These are phyloP conservation scores for Hemileccinum hortonii DNA, from an alignment of 1,284 basidiomycete genomes.

Conservation along the genomic window DNA sequence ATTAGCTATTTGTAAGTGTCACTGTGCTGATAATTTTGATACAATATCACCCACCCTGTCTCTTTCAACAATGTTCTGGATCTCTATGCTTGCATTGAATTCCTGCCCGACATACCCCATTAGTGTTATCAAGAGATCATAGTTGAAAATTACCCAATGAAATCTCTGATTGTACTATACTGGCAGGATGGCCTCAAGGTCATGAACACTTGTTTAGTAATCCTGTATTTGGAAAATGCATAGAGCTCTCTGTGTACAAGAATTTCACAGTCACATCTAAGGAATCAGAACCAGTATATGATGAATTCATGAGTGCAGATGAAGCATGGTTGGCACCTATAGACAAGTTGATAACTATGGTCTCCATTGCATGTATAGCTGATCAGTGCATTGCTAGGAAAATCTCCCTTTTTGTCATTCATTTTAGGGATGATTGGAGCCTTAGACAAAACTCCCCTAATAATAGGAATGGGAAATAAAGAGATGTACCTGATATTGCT, in stretches of 20 bases:
- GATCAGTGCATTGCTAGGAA: no score
- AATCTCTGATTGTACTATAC: neutral
- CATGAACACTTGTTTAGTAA: neutral
- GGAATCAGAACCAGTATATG: neutral
- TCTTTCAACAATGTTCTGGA: slow-evolving; percentile 5
- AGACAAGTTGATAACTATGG: no score
- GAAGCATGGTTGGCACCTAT: no score
- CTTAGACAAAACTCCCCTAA: slow-evolving; percentile 13
- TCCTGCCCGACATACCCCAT: slow-evolving; percentile 1
- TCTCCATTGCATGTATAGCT: no score
- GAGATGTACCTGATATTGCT: slow-evolving; percentile 17
- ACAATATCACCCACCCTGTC: neutral
- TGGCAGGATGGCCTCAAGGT: slow-evolving; percentile 7
- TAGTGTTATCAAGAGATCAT: slow-evolving; percentile 6
- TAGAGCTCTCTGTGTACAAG: neutral
- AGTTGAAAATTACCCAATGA: neutral
- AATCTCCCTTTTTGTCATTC: neutral
- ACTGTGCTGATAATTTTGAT: neutral
- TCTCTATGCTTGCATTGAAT: neutral
- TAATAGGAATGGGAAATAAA: neutral
- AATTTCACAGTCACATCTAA: neutral
- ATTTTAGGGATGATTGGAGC: slow-evolving; percentile 10
- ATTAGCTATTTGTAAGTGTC: neutral
- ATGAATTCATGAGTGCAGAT: slow-evolving; percentile 14
- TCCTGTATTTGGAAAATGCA: neutral